These are phyloP conservation scores for Phytophthora syringae DNA, from an alignment of 352 stramenopile genomes.

Conservation along the genomic window DNA sequence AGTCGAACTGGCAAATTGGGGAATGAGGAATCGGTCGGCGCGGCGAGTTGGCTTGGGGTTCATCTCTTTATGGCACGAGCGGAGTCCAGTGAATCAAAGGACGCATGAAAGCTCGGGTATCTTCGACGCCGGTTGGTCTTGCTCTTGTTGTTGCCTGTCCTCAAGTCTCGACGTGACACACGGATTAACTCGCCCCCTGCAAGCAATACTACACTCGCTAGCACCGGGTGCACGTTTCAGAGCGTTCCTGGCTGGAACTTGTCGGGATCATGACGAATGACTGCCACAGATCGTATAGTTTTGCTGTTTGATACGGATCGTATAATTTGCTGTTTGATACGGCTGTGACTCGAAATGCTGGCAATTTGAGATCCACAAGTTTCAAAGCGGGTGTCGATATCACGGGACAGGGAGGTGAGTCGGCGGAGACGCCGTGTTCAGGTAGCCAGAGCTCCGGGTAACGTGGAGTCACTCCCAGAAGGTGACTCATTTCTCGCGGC, in stretches of 20 bases:
- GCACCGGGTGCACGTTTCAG: slow-evolving; percentile 29
- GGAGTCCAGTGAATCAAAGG: no score
- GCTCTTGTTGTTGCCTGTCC: slow-evolving; percentile 33
- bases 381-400: no score
- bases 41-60: not conserved
- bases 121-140: slow-evolving; percentile 10
- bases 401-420: no score
- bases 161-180: slow-evolving; percentile 28
- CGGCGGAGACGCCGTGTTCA: no score
- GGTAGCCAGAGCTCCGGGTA: no score
- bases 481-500: no score
- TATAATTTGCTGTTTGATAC: no score
- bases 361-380: no score
- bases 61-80: slow-evolving; percentile 1
- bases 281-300: no score
- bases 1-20: slow-evolving; percentile 35
- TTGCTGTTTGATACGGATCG: no score
- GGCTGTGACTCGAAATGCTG: no score
- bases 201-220: slow-evolving; percentile 17
- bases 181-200: slow-evolving; percentile 17
- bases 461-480: no score
- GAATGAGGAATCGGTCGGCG: slow-evolving; percentile 28
- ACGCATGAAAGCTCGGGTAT: slow-evolving; percentile 10
- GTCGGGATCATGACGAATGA: not conserved
- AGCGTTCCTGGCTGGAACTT: slow-evolving; percentile 9